A percentile compares a stretch with the other conserved stretches of the same genome.
phyloP scores from a whole-genome alignment of 2,329 filamentous ascomycete genomes.

The Aspergillus uvarum region DNA sequence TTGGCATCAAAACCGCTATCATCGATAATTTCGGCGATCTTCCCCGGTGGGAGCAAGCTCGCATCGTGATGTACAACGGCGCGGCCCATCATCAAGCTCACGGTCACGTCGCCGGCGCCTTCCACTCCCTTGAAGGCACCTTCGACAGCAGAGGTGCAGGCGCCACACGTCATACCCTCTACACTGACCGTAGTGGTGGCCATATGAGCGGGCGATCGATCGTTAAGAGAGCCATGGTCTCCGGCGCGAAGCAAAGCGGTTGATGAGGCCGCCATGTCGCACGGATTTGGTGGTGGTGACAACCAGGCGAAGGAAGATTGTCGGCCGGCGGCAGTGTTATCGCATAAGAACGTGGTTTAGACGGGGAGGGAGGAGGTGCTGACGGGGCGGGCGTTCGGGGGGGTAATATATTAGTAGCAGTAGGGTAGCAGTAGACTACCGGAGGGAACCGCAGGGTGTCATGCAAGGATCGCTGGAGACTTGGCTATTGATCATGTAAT shows the following conservation, averaged over 20 bases:
- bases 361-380: neutral
- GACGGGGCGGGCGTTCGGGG: neutral
- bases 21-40: constrained; percentile 82
- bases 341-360: constrained; percentile 16
- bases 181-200: constrained; percentile 89
- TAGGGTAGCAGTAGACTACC: neutral
- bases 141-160: constrained; percentile 95
- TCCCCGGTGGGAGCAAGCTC: constrained; percentile 67
- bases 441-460: neutral
- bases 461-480: constrained; percentile 5
- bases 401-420: neutral
- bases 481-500: neutral
- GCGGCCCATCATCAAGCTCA: constrained; percentile 91
- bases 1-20: constrained; percentile 90
- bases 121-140: constrained; percentile 79
- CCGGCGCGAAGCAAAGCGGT: constrained; percentile 20
- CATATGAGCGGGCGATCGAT: constrained; percentile 59
- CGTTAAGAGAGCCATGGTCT: constrained; percentile 13
- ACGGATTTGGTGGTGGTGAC: constrained; percentile 16
- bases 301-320: constrained; percentile 15
- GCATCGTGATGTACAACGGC: constrained; percentile 93
- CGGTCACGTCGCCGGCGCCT: constrained; percentile 81
- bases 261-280: constrained; percentile 21
- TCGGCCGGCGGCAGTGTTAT: constrained; percentile 12
- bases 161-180: constrained; percentile 83